These are phyloP conservation scores for Casaregolazyma lundiana DNA, from an alignment of 1,139 yeast species.

Conservation along the genomic window DNA sequence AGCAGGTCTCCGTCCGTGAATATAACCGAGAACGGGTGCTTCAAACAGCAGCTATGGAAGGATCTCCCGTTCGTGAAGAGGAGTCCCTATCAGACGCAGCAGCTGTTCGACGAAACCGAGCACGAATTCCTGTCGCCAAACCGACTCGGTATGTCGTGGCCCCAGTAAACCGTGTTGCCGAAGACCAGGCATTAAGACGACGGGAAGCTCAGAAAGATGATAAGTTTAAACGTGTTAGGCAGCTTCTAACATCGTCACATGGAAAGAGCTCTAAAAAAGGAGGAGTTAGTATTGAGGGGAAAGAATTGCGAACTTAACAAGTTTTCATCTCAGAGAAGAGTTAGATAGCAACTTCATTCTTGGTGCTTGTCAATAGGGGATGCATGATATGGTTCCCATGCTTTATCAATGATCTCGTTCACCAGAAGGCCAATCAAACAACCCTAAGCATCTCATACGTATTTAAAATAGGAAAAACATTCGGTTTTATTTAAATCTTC, in stretches of 20 bases:
- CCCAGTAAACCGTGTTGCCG: constrained; percentile 55
- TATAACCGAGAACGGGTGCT: constrained; percentile 51
- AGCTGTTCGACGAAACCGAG: constrained; percentile 83
- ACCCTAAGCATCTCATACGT: too few relatives aligned
- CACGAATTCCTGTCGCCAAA: constrained; percentile 88
- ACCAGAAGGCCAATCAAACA: too few relatives aligned
- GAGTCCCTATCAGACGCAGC: constrained; percentile 77
- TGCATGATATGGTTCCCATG: too few relatives aligned
- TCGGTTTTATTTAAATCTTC: too few relatives aligned
- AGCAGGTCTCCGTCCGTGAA: constrained; percentile 63
- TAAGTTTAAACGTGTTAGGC: constrained; percentile 67
- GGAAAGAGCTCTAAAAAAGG: constrained; percentile 49
- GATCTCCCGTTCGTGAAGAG: constrained; percentile 16
- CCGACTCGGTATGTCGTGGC: constrained; percentile 89
- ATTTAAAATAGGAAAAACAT: too few relatives aligned
- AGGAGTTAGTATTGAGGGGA: constrained; percentile 78
- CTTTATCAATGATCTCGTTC: too few relatives aligned
- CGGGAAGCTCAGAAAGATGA: constrained; percentile 41
- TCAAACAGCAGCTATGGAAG: constrained; percentile 13
- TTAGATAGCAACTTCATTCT: not conserved
- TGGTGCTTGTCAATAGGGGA: not conserved
- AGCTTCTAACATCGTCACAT: constrained; percentile 44
- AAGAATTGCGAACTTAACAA: constrained; percentile 14
- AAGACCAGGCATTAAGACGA: constrained; percentile 40
- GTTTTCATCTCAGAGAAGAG: not conserved